phyloP scores from a whole-genome alignment of 2,329 filamentous ascomycete genomes.

The Zelopaecilomyces penicillatus region DNA sequence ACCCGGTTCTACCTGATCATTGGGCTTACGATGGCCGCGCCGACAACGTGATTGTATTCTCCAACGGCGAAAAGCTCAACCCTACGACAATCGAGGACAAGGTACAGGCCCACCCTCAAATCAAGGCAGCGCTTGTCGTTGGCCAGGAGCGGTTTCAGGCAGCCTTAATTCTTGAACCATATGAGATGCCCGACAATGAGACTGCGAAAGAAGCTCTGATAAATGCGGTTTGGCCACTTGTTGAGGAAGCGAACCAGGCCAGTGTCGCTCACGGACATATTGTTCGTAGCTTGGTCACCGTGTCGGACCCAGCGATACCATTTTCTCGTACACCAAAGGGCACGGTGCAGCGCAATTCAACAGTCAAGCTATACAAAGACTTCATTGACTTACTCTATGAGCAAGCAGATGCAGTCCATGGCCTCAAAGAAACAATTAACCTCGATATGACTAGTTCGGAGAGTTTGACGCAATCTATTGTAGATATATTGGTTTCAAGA shows the following conservation, averaged over 20 bases:
- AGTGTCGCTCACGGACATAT: constrained; percentile 40
- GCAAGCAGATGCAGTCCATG: constrained; percentile 12
- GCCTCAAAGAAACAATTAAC: constrained; percentile 15
- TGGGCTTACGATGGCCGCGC: constrained; percentile 29
- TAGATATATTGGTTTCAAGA: constrained; percentile 9
- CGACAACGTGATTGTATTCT: constrained; percentile 34
- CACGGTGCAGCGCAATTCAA: constrained; percentile 32
- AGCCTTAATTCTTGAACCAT: constrained; percentile 39
- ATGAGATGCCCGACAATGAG: constrained; percentile 16
- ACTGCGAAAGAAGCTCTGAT: constrained; percentile 23
- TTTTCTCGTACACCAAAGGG: constrained; percentile 38
- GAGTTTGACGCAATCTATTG: constrained; percentile 16
- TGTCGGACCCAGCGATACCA: constrained; percentile 32
- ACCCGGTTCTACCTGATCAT: constrained; percentile 22
- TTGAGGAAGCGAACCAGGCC: constrained; percentile 34
- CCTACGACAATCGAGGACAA: constrained; percentile 27
- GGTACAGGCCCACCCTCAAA: constrained; percentile 18
- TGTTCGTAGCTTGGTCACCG: constrained; percentile 26
- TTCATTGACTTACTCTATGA: constrained; percentile 36
- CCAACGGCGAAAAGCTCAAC: constrained; percentile 34
- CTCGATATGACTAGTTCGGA: constrained; percentile 16
- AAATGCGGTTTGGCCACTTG: constrained; percentile 34
- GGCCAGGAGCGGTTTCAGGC: constrained; percentile 39
- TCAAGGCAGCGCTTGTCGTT: constrained; percentile 28
- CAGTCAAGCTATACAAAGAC: constrained; percentile 31